Evolutionary conservation across 768 basidiomycete genomes (phyloP), one percentile per base, ranked within the genome.

Genomic region (Xerocomellus amylosporus): DNA sequence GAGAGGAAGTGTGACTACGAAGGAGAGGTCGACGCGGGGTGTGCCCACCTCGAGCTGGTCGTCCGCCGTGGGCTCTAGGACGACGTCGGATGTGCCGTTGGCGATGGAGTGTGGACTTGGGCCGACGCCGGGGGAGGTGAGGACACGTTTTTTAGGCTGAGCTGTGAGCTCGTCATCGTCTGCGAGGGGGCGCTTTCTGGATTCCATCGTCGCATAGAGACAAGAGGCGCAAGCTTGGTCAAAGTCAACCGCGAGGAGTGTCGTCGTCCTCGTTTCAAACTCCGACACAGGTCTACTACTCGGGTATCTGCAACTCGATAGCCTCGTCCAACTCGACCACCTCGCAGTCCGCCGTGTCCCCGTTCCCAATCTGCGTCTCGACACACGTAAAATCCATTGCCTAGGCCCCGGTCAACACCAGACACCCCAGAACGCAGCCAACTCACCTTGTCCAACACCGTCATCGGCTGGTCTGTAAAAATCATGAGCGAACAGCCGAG

Each of bases 361-460:
- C 88, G 53, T 90, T 80, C 7, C 93, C 93, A 49, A 96, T 85
- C 70, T 98, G 95, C 22, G 93, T 91, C 72, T 98, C 96, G 9
- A 98, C 83, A 64, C 96, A 98, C 9, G 90, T 79, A 59, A 93
- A 81, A 62, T 93, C 90, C 72, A 93, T 79, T 12, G 76, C 68
- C 88, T 92, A 36, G n/a, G n/a, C 36, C 13, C 8, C 1, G 5
- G 6, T 52, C 51, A 45, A 2, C 6, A 22, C 43, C 40, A 20
- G 14, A 17, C 17, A 44, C 20, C 1, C 14, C 47, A n/a, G 49
- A 49, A 4, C 13, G 15, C 37, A 15, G 2, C 17, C 4, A 3
- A 69, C 77, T 42, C 61, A 88, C 90, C 76, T 82, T 82, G 61
- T 82, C 80, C 49, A 94, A 68, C 4, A 88, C 86, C 22, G 93